Base-by-base conservation (phyloP, 179 eudicot species). In the Silene coronaria region DNA sequence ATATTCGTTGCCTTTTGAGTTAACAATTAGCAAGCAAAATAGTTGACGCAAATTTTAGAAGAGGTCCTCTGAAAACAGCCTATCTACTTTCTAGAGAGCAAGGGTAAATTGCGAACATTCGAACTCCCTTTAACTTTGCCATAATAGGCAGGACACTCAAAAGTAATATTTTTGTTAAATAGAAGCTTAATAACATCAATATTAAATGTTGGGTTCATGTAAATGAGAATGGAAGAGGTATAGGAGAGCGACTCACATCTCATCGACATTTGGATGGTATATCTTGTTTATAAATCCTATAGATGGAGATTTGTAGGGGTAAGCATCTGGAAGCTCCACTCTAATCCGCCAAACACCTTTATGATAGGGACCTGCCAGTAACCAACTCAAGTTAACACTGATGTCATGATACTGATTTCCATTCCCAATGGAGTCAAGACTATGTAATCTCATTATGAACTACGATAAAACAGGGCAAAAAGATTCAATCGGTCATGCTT, bases 241-340 rank as follows among this genome's bases (percentile, higher is more conserved):
- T 23, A 32, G 36, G 55, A 53, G 38, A 23, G 23, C 36, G 68
- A 81, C 91, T 86, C 85, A 89, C 93, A 86, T 83, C 67, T 89
- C 93, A 73, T 89, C 93, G 51, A 89, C 91, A 79, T 89, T 89
- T 2, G 93, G 93, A 85, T 89, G 93, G 77, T 86, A 87, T 58
- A 89, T 89, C 87, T 85, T 88, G 74, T 88, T 89, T 27, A 88
- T 76, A 69, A 89, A 89, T 46, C 91, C 91, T 73, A 89, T 86
- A 5, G 93, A 87, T 24, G 93, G 93, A 81, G 93, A 89, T 73
- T 88, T 88, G 48, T 87, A 89, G 6, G 93, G 93, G 79, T 89
- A 89, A 70, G 91, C 91, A 83, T 88, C 93, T 16, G 91, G 89
- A 30, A 89, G 88, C 81, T 86, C 91, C 53, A 89, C 93, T 79